Conservation (phyloP, 768 basidiomycete species). For the Rubroboletus satanas region DNA sequence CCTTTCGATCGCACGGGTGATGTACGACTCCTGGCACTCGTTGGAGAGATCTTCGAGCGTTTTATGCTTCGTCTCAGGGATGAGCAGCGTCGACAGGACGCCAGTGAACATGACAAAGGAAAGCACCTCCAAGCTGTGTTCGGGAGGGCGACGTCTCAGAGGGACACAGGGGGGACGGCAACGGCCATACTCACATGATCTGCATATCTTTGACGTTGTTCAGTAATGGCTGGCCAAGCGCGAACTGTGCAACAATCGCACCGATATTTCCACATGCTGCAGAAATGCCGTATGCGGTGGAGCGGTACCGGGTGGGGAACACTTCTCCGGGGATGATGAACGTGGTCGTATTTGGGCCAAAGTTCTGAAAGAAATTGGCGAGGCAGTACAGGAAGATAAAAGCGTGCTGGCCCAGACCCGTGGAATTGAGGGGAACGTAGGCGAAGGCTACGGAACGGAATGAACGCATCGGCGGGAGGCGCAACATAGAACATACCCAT, state of each 20-base stretch:
- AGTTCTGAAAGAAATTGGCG: slow-evolving; percentile 17
- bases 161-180: not conserved
- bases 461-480: not conserved
- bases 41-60: slow-evolving; percentile 70
- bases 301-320: slow-evolving; percentile 73
- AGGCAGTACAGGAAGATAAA: slow-evolving; percentile 35
- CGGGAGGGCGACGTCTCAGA: not conserved
- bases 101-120: slow-evolving; percentile 85
- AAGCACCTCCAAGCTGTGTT: slow-evolving; percentile 62
- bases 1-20: slow-evolving; percentile 25
- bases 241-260: slow-evolving; percentile 76
- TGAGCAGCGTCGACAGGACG: slow-evolving; percentile 70
- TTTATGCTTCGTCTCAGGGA: slow-evolving; percentile 74
- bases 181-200: slow-evolving; percentile 53
- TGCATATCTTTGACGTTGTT: slow-evolving; percentile 51
- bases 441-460: slow-evolving; percentile 48
- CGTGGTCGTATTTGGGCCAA: slow-evolving; percentile 49
- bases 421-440: slow-evolving; percentile 53
- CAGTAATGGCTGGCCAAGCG: slow-evolving; percentile 60
- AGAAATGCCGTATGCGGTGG: slow-evolving; percentile 71
- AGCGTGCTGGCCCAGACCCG: slow-evolving; percentile 47
- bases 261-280: slow-evolving; percentile 73
- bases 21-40: slow-evolving; percentile 63
- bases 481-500: slow-evolving; percentile 50
- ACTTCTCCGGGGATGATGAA: slow-evolving; percentile 76